These are phyloP conservation scores for Pythium rishiriense DNA, from an alignment of 352 stramenopile species.

Conservation along the genomic window DNA sequence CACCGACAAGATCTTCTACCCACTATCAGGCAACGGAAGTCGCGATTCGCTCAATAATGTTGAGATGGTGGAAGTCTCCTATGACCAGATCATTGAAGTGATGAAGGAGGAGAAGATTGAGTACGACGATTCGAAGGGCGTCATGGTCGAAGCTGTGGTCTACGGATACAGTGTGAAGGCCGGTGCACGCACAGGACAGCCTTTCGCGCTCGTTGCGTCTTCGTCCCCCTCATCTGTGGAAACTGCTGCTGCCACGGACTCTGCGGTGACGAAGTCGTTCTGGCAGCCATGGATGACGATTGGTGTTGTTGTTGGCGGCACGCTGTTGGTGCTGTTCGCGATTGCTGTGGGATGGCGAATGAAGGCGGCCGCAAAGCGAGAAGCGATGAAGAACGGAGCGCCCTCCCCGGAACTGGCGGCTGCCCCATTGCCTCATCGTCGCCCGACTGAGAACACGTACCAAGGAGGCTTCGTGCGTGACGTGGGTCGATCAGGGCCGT, in stretches of 20 bases:
- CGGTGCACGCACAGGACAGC: slow-evolving; percentile 46
- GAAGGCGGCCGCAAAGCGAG: slow-evolving; percentile 6
- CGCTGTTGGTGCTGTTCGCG: slow-evolving; percentile 48
- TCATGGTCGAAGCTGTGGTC: slow-evolving; percentile 68
- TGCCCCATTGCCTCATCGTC: slow-evolving; percentile 4
- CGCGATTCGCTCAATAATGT: slow-evolving; percentile 75
- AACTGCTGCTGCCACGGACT: slow-evolving; percentile 19
- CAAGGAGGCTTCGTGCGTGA: neutral
- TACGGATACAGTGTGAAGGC: slow-evolving; percentile 67
- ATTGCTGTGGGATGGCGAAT: slow-evolving; percentile 57
- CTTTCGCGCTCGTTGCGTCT: slow-evolving; percentile 79
- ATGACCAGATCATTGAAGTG: slow-evolving; percentile 40
- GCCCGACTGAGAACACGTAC: slow-evolving; percentile 9
- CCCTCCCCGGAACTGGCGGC: slow-evolving; percentile 2
- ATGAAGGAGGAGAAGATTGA: slow-evolving; percentile 30
- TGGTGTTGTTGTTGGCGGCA: slow-evolving; percentile 49
- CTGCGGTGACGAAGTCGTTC: slow-evolving; percentile 27
- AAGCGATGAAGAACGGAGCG: slow-evolving; percentile 6
- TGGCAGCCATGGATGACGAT: slow-evolving; percentile 84
- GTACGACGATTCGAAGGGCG: slow-evolving; percentile 33
- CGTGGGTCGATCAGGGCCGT: neutral
- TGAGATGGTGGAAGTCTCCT: slow-evolving; percentile 75
- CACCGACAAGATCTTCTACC: slow-evolving; percentile 55
- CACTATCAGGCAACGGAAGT: slow-evolving; percentile 57
- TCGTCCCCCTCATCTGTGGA: slow-evolving; percentile 53